Evolutionary conservation across 2,329 filamentous ascomycete species (phyloP).

Genomic region (Coniochaeta ligniaria): DNA sequence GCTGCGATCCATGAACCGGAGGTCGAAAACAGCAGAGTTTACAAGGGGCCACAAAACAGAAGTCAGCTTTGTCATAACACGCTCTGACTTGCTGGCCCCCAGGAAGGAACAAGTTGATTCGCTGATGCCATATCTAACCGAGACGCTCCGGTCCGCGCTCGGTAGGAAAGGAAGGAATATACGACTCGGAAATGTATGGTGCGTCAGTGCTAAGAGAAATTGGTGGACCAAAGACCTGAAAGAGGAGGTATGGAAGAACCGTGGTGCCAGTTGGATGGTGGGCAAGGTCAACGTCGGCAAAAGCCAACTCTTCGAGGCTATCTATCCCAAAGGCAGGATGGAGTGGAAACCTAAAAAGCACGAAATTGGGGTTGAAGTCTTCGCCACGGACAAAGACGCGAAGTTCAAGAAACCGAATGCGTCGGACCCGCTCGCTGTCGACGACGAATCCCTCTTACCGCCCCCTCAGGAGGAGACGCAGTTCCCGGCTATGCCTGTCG

Average conservation of each 20-base stretch:
- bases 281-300: slow-evolving; percentile 99
- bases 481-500: slow-evolving; percentile 78
- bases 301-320: slow-evolving; percentile 78
- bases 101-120: slow-evolving; percentile 76
- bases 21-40: slow-evolving; percentile 62
- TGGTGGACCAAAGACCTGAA: slow-evolving; percentile 92
- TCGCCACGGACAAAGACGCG: slow-evolving; percentile 5
- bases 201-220: slow-evolving; percentile 75
- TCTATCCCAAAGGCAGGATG: slow-evolving; percentile 72
- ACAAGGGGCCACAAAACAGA: slow-evolving; percentile 62
- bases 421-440: slow-evolving; percentile 12
- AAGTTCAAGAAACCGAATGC: slow-evolving; percentile 4
- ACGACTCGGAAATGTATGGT: slow-evolving; percentile 81
- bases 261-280: slow-evolving; percentile 89
- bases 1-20: slow-evolving; percentile 72
- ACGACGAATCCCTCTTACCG: slow-evolving; percentile 59
- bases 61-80: slow-evolving; percentile 84
- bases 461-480: slow-evolving; percentile 65
- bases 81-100: slow-evolving; percentile 79
- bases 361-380: slow-evolving; percentile 26
- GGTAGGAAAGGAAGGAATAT: slow-evolving; percentile 59
- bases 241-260: slow-evolving; percentile 75
- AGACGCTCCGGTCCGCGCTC: slow-evolving; percentile 70
- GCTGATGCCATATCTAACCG: slow-evolving; percentile 77
- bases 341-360: slow-evolving; percentile 26